phyloP scores from a whole-genome alignment of 2,329 filamentous ascomycete species.

The Sporothrix variecibatus region DNA sequence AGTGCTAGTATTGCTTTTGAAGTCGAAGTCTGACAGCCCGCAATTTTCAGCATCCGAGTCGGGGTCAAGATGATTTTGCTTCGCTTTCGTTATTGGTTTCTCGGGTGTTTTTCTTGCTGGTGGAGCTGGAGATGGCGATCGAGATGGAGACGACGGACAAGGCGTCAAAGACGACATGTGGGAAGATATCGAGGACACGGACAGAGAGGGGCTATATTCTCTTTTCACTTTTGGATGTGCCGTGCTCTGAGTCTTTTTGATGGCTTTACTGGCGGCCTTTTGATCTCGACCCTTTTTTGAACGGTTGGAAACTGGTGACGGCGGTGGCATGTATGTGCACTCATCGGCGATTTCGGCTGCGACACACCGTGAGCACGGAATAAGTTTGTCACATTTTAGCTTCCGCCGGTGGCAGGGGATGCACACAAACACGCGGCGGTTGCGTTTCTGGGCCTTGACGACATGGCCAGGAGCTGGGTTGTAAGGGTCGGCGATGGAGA shows the following conservation, averaged over 20 bases:
- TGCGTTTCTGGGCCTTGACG: slow-evolving; percentile 34
- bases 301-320: neutral
- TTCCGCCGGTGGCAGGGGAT: slow-evolving; percentile 37
- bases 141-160: neutral
- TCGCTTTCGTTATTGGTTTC: neutral
- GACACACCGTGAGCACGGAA: slow-evolving; percentile 35
- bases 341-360: slow-evolving; percentile 32
- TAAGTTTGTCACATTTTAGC: slow-evolving; percentile 36
- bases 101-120: neutral
- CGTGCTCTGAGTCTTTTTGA: neutral
- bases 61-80: neutral
- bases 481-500: slow-evolving; percentile 35
- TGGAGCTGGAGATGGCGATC: neutral
- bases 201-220: neutral
- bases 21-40: neutral
- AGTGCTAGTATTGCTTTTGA: neutral
- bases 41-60: slow-evolving; percentile 2
- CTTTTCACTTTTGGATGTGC: neutral
- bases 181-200: neutral
- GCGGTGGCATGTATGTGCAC: slow-evolving; percentile 34
- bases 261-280: neutral
- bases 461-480: slow-evolving; percentile 29
- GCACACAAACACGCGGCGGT: slow-evolving; percentile 37
- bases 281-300: neutral
- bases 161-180: neutral